Evolutionary conservation across 257 asterid species (phyloP), one percentile per base, ranked within the genome.

Genomic region (Linaria vulgaris): DNA sequence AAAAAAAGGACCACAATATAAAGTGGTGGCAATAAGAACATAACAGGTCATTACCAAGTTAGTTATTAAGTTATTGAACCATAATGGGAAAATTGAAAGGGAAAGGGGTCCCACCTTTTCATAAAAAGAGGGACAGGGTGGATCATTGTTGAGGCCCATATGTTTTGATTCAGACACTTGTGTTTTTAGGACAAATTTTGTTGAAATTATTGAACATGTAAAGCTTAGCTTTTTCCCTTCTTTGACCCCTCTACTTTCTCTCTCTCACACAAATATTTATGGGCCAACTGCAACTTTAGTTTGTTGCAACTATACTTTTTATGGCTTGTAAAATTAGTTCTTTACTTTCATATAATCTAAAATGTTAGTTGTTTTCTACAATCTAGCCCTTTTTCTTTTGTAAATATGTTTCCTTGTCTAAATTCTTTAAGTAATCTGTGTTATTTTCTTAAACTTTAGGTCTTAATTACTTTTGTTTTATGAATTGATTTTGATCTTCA

Each of bases 161-260:
- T 82, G 86, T 83, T 30, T 30, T 82, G 64, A 80, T 77, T 77
- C 75, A 76, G 66, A 68, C 69, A 55, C 74, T 56, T 59, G 62
- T 66, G 24, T 68, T 72, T 75, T 71, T 70, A 80, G 75, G 89
- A 83, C 87, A 81, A 83, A 85, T 70, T 65, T 69, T 79, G 71
- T 75, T 66, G 79, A 71, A 80, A 87, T 82, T 56, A 80, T 87
- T 80, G 79, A 77, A 80, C 81, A 74, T 80, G 87, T 65, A 79
- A 82, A 66, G 82, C 85, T 69, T 68, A 56, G 69, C 76, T 70
- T 82, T 27, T 72, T 64, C 72, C 65, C 67, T 50, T 21, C 79
- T 69, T 76, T 79, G 76, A 72, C 80, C 80, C 82, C 67, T 45
- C 55, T 69, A 15, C 65, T 38, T 20, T 34, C 11, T 56, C 49